Base-by-base conservation (phyloP, 108 stramenopile species). In the Cyclostephanos tholiformis region DNA sequence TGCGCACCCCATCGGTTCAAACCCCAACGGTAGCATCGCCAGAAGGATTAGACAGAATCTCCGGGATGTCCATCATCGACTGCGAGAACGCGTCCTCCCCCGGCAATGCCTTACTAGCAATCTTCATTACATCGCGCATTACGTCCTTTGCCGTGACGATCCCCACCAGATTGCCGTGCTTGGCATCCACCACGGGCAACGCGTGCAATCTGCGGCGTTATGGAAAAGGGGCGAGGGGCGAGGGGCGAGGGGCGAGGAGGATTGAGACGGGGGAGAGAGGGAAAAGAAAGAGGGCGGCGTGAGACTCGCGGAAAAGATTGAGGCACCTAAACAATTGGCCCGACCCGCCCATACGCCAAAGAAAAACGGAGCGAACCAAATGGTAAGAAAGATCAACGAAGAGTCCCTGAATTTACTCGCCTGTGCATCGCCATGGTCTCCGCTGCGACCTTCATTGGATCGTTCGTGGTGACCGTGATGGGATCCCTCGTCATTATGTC, bases 91-190 rank as follows among this genome's bases (percentile, higher is more conserved):
- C 61, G 10, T 79, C 73, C 74, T 75, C 74, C 14, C 68, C 53
- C 36, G 80, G 80, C 8, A 81, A 63, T 1, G 62, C 70, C 39
- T 76, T 66, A 9, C 64, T 77, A 1, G 76, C 80, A 0, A 69
- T 81, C 32, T 59, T 81, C 70, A 81, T 72, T 0, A 81, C 75
- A 46, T 81, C 80, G 60, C 80, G 62, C 80, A 81, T 81, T 11
- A 81, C 80, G 39, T 81, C 80, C 65, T 77, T 81, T 14, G 76
- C 76, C 29, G 80, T 76, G n/a, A 81, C 53, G 4, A 81, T 75
- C 7, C 80, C 80, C 5, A 81, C 80, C 6, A 77, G 63, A 51
- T 72, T 64, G 14, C 78, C 78, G 30, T 66, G 49, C 26, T 77
- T 71, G 11, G 69, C 70, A 60, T 81, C 80, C 13, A 76, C 80